phyloP scores from a whole-genome alignment of 768 basidiomycete genomes.

The Termitomyces sp. region DNA sequence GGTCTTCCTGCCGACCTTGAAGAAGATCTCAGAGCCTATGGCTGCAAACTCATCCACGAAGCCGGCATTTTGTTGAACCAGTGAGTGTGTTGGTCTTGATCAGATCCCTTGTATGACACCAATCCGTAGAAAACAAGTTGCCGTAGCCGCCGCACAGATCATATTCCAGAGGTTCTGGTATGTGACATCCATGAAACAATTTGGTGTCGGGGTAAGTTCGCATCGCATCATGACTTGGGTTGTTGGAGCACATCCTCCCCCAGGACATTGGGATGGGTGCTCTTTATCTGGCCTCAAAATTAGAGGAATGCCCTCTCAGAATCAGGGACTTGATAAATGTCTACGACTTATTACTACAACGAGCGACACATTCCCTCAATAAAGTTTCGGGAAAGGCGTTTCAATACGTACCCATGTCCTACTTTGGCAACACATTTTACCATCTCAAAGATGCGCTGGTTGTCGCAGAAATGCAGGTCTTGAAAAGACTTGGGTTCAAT shows the following conservation, averaged over 20 bases:
- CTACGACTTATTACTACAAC: slow-evolving; percentile 85
- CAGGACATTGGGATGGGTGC: slow-evolving; percentile 91
- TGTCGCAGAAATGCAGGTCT: slow-evolving; percentile 94
- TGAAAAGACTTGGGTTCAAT: slow-evolving; percentile 95
- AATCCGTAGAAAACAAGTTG: slow-evolving; percentile 80
- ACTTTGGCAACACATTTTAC: slow-evolving; percentile 86
- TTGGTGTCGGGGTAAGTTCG: slow-evolving; percentile 78
- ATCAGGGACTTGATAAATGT: slow-evolving; percentile 95
- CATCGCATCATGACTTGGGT: slow-evolving; percentile 1
- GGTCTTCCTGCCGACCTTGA: slow-evolving; percentile 79
- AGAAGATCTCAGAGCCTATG: slow-evolving; percentile 83
- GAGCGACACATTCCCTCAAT: slow-evolving; percentile 48
- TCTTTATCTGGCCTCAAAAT: slow-evolving; percentile 81
- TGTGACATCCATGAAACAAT: slow-evolving; percentile 91
- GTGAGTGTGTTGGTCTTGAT: slow-evolving; percentile 37
- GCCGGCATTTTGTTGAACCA: slow-evolving; percentile 88
- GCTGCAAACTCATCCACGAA: slow-evolving; percentile 93
- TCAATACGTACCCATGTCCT: slow-evolving; percentile 81
- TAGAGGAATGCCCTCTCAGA: slow-evolving; percentile 87
- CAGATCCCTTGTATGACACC: slow-evolving; percentile 5
- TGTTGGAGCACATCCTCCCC: slow-evolving; percentile 1
- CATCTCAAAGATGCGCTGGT: slow-evolving; percentile 93
- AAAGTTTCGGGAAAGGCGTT: slow-evolving; percentile 35
- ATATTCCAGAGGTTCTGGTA: slow-evolving; percentile 97
- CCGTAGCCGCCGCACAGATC: slow-evolving; percentile 94